Conservation (phyloP, 495 filamentous ascomycete species). For the Penicillium turbatum region DNA sequence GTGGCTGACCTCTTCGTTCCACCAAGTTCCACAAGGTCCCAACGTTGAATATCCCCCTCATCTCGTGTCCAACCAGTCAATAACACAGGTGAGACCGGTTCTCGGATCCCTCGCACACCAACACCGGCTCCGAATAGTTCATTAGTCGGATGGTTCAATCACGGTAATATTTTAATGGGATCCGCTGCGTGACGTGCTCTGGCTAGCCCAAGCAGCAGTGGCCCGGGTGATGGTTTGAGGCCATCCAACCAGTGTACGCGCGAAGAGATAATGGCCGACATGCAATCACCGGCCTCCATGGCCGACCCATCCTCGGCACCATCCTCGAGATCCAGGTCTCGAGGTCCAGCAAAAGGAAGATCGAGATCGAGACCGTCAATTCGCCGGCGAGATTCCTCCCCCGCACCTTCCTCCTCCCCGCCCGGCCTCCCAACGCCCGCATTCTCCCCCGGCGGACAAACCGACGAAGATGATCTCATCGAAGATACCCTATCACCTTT, state of each 20-base stretch:
- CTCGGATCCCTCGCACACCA: background rate
- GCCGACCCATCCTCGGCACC: slow-evolving; percentile 58
- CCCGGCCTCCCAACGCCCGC: slow-evolving; percentile 49
- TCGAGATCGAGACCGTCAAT: slow-evolving; percentile 47
- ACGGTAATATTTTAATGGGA: slow-evolving; percentile 23
- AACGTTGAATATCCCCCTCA: slow-evolving; percentile 6
- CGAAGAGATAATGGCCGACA: slow-evolving; percentile 26
- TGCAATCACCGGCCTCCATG: slow-evolving; percentile 22
- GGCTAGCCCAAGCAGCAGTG: slow-evolving; percentile 26
- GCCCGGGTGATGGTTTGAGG: slow-evolving; percentile 21
- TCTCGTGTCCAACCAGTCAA: background rate
- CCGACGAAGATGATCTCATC: slow-evolving; percentile 54
- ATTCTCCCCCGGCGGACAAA: slow-evolving; percentile 37
- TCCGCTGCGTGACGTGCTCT: slow-evolving; percentile 25
- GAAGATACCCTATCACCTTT: slow-evolving; percentile 74
- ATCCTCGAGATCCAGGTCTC: slow-evolving; percentile 60
- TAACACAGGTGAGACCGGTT: background rate
- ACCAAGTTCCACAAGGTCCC: slow-evolving; percentile 13
- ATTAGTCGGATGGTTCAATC: slow-evolving; percentile 19
- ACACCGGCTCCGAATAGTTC: background rate
- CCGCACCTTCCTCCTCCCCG: slow-evolving; percentile 57
- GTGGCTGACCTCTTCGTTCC: slow-evolving; percentile 26
- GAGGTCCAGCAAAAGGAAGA: slow-evolving; percentile 36
- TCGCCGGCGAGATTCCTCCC: slow-evolving; percentile 56
- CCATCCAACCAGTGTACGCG: slow-evolving; percentile 4